phyloP scores from a whole-genome alignment of 768 basidiomycete genomes.

The Tubosaeta brunneosetosa region DNA sequence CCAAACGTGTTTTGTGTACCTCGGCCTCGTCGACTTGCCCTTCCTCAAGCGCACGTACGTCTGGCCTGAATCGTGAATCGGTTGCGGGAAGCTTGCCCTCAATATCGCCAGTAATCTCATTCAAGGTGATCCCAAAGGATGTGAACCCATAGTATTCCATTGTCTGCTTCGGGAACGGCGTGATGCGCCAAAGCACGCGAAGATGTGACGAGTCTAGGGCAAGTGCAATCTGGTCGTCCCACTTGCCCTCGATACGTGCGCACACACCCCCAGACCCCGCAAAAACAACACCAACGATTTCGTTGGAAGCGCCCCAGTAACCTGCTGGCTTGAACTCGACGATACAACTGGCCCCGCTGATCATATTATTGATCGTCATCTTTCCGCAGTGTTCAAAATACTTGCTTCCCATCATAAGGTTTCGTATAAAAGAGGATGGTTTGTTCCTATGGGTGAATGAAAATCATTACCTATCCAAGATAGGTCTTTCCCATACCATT shows the following conservation, averaged over 20 bases:
- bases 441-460: constrained; percentile 53
- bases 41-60: constrained; percentile 78
- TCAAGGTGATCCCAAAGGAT: constrained; percentile 70
- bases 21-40: constrained; percentile 72
- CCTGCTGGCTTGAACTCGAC: constrained; percentile 86
- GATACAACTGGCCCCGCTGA: constrained; percentile 52
- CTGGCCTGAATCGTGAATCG: constrained; percentile 77
- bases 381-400: constrained; percentile 84
- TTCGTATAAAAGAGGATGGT: constrained; percentile 85
- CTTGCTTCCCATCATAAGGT: constrained; percentile 86
- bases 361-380: constrained; percentile 66
- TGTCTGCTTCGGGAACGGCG: constrained; percentile 67
- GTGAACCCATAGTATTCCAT: constrained; percentile 82
- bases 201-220: constrained; percentile 63
- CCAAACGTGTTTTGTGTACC: constrained; percentile 62
- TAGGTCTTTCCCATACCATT: constrained; percentile 49
- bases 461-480: background rate
- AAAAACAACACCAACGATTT: constrained; percentile 59
- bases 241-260: constrained; percentile 78
- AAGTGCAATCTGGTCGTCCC: constrained; percentile 80
- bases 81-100: constrained; percentile 65
- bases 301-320: constrained; percentile 77
- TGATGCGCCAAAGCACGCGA: constrained; percentile 72
- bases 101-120: constrained; percentile 70
- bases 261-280: constrained; percentile 49